Conservation (phyloP, 306 rosid species). For the Rosa rugosa region DNA sequence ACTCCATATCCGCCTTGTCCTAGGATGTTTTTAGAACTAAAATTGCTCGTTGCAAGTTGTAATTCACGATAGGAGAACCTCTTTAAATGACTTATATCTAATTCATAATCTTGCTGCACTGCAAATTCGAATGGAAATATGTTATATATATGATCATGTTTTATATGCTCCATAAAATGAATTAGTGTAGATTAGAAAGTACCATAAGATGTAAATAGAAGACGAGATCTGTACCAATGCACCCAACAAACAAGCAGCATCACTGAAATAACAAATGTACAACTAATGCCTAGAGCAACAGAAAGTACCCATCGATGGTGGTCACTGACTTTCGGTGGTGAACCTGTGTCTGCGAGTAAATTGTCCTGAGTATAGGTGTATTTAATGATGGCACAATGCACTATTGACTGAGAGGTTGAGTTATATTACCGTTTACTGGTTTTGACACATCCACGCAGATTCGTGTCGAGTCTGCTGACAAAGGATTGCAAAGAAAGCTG, state of each 20-base stretch:
- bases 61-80: conserved; percentile 87
- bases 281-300: conserved; percentile 68
- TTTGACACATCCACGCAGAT: conserved; percentile 49
- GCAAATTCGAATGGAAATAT: conserved; percentile 35
- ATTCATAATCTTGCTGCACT: conserved; percentile 91
- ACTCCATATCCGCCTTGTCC: conserved; percentile 99
- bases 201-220: conserved; percentile 78
- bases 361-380: conserved; percentile 2
- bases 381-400: conserved; percentile 14
- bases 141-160: background rate
- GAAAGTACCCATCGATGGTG: conserved; percentile 64
- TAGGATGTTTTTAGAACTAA: conserved; percentile 67
- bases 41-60: conserved; percentile 81
- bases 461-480: conserved; percentile 45
- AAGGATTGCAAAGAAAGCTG: conserved; percentile 64
- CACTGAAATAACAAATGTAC: conserved; percentile 67
- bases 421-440: conserved; percentile 66
- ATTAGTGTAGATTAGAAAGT: conserved; percentile 39
- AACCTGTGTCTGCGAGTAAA: conserved; percentile 53
- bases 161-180: background rate
- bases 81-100: conserved; percentile 79
- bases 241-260: conserved; percentile 68
- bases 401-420: conserved; percentile 13
- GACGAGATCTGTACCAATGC: conserved; percentile 74
- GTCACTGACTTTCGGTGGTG: conserved; percentile 39